These are phyloP conservation scores for Ricinus communis DNA, from an alignment of 345 rosid species.

Conservation along the genomic window DNA sequence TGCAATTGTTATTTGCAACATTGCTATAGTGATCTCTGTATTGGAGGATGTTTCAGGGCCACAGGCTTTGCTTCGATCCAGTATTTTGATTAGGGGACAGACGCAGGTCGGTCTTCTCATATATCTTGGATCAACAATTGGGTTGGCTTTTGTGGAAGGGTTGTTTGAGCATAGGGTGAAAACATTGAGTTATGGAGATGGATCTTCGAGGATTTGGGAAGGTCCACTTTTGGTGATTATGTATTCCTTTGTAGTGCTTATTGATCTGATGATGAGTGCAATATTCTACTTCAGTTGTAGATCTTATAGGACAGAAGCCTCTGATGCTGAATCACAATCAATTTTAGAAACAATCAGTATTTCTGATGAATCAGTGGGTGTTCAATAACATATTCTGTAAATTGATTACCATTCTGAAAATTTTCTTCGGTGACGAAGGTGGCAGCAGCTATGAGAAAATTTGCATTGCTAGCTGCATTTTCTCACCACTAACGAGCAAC, in stretches of 20 bases:
- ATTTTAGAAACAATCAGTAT: constrained; percentile 44
- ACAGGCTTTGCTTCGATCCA: constrained; percentile 62
- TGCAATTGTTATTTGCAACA: constrained; percentile 65
- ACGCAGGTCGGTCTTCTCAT: constrained; percentile 86
- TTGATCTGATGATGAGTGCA: constrained; percentile 82
- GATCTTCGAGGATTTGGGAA: constrained; percentile 91
- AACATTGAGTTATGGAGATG: constrained; percentile 85
- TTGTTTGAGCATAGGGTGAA: constrained; percentile 91
- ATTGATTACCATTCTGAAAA: constrained; percentile 12
- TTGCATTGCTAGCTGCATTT: constrained; percentile 10
- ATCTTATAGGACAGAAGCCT: constrained; percentile 52
- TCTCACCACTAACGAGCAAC: background rate
- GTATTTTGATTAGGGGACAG: constrained; percentile 73
- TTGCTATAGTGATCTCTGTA: constrained; percentile 66
- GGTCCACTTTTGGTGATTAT: constrained; percentile 83
- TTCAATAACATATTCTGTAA: constrained; percentile 26
- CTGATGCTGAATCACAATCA: constrained; percentile 44
- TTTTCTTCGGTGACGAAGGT: constrained; percentile 8
- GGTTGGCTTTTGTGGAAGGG: constrained; percentile 73
- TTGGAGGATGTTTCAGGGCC: constrained; percentile 88
- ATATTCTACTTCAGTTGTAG: constrained; percentile 91
- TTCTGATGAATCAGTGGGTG: constrained; percentile 28
- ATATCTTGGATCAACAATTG: constrained; percentile 80
- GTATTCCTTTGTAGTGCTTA: constrained; percentile 83
- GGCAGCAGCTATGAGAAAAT: background rate